Evolutionary conservation across 768 basidiomycete genomes (phyloP), one percentile per base, ranked within the genome.

Genomic region (Lactarius hengduanensis): DNA sequence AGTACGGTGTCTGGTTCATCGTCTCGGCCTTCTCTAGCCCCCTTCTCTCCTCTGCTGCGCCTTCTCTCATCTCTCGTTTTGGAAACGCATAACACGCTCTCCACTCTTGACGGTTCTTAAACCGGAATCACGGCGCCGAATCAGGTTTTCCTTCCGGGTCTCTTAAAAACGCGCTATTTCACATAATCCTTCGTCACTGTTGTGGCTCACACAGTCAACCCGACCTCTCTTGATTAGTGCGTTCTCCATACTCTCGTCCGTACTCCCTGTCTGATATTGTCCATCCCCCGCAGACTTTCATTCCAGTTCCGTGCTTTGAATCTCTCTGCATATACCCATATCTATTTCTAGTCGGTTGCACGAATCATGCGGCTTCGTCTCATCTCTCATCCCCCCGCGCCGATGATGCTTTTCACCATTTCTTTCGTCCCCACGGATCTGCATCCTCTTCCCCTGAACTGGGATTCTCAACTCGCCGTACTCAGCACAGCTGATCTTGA

Each of bases 351-450:
- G 41, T 61, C 43, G 57, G 55, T 22, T 11, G 18, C 16, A 57
- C 56, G 40, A 69, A 69, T 65, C 68, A 90, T 90, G 88, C 76
- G 84, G 71, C 82, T 90, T 72, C 81, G 81, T 73, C 83, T 90
- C 66, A 60, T 79, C 36, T 79, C 80, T 28, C 76, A 79, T 4
- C 70, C 77, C 2, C 76, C 80, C 4, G 77, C 82, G 50, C 81
- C 86, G 15, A 80, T 82, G 50, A 82, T 91, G 66, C 79, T 87
- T 70, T 88, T 88, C 74, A 81, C 79, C 3, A 73, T 90, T 54
- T 72, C 81, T 40, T 88, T 89, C 59, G 77, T 83, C 16, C 77
- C 79, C 11, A 72, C 74, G 16, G 73, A 76, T 43, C 71, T 87
- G 1, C 57, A 67, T 8, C 77, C 80, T 38, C 69, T 81, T 4